Percentiles rank a stretch among this genome's conserved stretches.
These are phyloP conservation scores for Penicillium hordei DNA, from an alignment of 2,329 filamentous ascomycete genomes.

Conservation along the genomic window DNA sequence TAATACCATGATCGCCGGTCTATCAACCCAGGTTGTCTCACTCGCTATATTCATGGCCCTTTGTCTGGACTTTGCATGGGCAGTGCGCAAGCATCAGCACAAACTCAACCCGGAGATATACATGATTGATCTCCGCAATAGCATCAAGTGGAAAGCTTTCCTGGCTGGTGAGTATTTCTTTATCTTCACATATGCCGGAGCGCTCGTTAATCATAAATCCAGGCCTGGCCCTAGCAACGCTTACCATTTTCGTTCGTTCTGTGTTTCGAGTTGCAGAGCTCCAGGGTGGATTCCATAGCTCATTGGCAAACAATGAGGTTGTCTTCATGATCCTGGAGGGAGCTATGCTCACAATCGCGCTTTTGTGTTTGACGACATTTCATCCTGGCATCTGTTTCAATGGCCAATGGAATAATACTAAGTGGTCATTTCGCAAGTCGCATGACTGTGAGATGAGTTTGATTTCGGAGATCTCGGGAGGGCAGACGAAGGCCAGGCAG, in stretches of 20 bases:
- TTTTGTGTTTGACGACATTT: not conserved
- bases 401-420: not conserved
- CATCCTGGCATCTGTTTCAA: not conserved
- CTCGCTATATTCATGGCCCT: slow-evolving; percentile 52
- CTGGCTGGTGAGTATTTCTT: not conserved
- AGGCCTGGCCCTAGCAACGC: not conserved
- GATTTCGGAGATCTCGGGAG: not conserved
- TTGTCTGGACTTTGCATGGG: not conserved
- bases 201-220: not conserved
- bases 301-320: slow-evolving; percentile 50
- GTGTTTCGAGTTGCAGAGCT: slow-evolving; percentile 53
- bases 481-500: not conserved
- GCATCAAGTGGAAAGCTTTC: not conserved
- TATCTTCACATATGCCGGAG: not conserved
- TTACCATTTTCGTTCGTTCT: slow-evolving; percentile 47
- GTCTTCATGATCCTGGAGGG: slow-evolving; percentile 55
- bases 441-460: not conserved
- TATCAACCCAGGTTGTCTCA: slow-evolving; percentile 61
- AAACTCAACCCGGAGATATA: not conserved
- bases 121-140: not conserved
- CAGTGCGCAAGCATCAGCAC: not conserved
- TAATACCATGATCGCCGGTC: slow-evolving; percentile 65
- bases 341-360: slow-evolving; percentile 45
- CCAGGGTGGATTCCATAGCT: slow-evolving; percentile 47
- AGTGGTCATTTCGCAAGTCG: not conserved